phyloP scores from a whole-genome alignment of 495 filamentous ascomycete species.

The Penicillium manginii region DNA sequence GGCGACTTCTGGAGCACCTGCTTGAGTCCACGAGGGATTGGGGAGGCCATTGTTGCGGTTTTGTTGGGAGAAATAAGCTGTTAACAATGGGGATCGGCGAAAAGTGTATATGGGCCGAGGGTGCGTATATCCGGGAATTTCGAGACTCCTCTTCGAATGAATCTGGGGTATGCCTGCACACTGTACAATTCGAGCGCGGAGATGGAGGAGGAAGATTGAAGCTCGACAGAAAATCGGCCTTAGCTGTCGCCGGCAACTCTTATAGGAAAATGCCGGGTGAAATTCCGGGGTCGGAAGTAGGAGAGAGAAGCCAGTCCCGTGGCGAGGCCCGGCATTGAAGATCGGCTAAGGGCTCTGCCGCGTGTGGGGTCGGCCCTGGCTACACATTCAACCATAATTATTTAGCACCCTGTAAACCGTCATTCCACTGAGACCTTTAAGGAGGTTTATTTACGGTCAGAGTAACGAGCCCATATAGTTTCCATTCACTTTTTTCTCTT shows the following conservation, averaged over 20 bases:
- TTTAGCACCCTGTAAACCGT: too few relatives aligned
- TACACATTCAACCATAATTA: too few relatives aligned
- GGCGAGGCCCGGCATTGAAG: slow-evolving; percentile 39
- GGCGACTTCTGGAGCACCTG: slow-evolving; percentile 81
- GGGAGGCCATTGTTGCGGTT: slow-evolving; percentile 50
- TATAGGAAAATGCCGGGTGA: slow-evolving; percentile 33
- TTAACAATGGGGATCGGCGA: neutral
- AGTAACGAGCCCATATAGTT: too few relatives aligned
- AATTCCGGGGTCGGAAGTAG: slow-evolving; percentile 42
- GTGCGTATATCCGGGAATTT: neutral
- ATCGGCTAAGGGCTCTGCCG: slow-evolving; percentile 53
- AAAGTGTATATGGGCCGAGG: slow-evolving; percentile 2
- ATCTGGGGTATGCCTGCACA: slow-evolving; percentile 7
- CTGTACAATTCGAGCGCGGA: slow-evolving; percentile 11
- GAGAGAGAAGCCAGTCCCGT: slow-evolving; percentile 26
- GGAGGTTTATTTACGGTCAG: too few relatives aligned
- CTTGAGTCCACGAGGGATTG: slow-evolving; percentile 66
- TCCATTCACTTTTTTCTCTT: too few relatives aligned
- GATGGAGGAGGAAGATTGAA: slow-evolving; percentile 16
- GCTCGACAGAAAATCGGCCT: slow-evolving; percentile 15
- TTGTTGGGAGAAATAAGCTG: neutral
- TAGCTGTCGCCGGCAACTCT: slow-evolving; percentile 13
- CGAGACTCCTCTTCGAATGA: neutral
- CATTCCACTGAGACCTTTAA: too few relatives aligned
- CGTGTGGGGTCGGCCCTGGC: slow-evolving; percentile 2